Conservation (phyloP, 2,329 filamentous ascomycete species). For the Penicillium sp. region DNA sequence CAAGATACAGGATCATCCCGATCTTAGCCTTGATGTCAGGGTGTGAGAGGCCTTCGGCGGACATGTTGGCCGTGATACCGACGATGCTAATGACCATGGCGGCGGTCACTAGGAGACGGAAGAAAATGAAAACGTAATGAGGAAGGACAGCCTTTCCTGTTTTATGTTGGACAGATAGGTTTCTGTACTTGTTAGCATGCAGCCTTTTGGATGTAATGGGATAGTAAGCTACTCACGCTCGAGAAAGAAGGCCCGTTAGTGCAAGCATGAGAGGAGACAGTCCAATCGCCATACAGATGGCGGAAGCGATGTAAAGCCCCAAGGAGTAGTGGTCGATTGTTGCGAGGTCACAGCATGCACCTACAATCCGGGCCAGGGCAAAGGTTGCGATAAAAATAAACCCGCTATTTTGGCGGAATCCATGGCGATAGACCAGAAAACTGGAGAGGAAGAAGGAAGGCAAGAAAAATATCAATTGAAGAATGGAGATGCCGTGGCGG, state of each 20-base stretch:
- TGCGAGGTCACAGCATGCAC: conserved; percentile 55
- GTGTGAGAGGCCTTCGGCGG: conserved; percentile 29
- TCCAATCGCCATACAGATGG: conserved; percentile 53
- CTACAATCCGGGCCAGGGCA: conserved; percentile 56
- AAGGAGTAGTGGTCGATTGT: conserved; percentile 50
- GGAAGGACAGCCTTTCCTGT: conserved; percentile 23
- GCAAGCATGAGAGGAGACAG: conserved; percentile 55
- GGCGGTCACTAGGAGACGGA: conserved; percentile 35
- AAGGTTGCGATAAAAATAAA: conserved; percentile 62
- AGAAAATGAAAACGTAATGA: conserved; percentile 30
- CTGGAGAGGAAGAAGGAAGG: conserved; percentile 36
- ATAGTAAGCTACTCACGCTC: conserved; percentile 34
- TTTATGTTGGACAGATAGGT: conserved; percentile 27
- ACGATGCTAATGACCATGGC: conserved; percentile 48
- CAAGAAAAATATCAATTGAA: conserved; percentile 42
- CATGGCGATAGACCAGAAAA: conserved; percentile 42
- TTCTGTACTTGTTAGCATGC: conserved; percentile 18
- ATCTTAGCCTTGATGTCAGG: conserved; percentile 45
- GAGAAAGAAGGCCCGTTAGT: conserved; percentile 50
- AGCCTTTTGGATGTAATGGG: not conserved
- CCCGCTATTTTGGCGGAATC: conserved; percentile 49
- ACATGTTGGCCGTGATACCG: conserved; percentile 46
- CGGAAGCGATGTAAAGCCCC: conserved; percentile 45
- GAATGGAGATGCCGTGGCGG: conserved; percentile 35
- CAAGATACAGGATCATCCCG: conserved; percentile 50